phyloP scores from a whole-genome alignment of 2,329 filamentous ascomycete genomes.

The Colletotrichum spinosum region DNA sequence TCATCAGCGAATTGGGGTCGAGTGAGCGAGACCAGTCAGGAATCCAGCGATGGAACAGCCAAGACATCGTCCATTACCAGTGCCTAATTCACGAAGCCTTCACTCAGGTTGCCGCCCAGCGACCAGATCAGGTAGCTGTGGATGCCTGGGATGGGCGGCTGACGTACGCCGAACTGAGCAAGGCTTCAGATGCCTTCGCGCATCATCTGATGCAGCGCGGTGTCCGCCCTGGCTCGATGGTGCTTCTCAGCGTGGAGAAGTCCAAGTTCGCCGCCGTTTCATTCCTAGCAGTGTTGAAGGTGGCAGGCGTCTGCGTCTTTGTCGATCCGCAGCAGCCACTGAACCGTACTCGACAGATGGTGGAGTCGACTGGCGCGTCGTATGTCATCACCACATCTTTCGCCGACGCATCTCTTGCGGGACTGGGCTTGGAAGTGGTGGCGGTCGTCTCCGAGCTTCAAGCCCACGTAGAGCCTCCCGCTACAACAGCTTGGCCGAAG shows the following conservation, averaged over 20 bases:
- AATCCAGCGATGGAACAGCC: constrained; percentile 6
- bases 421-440: neutral
- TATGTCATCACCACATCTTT: neutral
- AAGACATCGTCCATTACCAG: neutral
- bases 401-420: neutral
- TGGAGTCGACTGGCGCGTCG: constrained; percentile 8
- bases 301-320: constrained; percentile 42
- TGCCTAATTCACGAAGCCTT: constrained; percentile 7
- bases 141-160: constrained; percentile 22
- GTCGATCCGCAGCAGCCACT: constrained; percentile 16
- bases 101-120: neutral
- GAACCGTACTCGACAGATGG: constrained; percentile 7
- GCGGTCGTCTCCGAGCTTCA: neutral
- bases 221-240: constrained; percentile 44
- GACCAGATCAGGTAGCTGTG: neutral
- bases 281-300: constrained; percentile 42
- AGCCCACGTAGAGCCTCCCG: neutral
- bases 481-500: neutral
- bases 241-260: constrained; percentile 46
- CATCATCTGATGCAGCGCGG: constrained; percentile 24
- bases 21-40: neutral
- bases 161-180: constrained; percentile 28
- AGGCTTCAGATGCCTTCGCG: neutral
- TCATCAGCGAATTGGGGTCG: neutral
- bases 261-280: constrained; percentile 38